Base-by-base conservation (phyloP, 2,329 filamentous ascomycete species). In the Ceratocystiopsis sp. region DNA sequence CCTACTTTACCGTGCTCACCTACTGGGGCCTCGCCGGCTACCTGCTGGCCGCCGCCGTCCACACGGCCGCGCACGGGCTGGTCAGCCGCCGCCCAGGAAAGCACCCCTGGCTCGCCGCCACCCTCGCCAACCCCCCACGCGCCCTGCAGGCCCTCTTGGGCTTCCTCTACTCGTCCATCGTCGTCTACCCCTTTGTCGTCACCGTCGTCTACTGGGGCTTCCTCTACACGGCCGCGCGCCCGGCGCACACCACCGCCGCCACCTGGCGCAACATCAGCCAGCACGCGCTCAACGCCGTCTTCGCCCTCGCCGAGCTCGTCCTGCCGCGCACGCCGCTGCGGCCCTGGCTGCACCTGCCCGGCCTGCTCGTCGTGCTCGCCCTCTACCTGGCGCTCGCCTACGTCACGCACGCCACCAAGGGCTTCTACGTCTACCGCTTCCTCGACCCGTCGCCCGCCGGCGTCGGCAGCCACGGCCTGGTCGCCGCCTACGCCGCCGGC, bases 11-110 rank as follows among this genome's bases (percentile, higher is more conserved):
- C 25, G 67, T 78, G 54, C 65, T 91, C 46, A 84, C 80, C 11
- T 91, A 80, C 67, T 91, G 82, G 82, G 83, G 83, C 2, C 62
- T 89, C 34, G 77, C 73, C 19, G 89, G 87, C 62, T 93, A 93
- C 66, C 79, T 80, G 57, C 66, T 77, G 45, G 63, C 78, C 53
- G 68, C 80, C 2, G 67, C 79, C 16, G 48, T 74, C 16, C 84
- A 93, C 63, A 85, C 81, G 7, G 62, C 74, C 42, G 69, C 67
- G 40, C 91, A 89, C 61, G 69, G 71, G 13, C 59, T 29, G 25
- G 25, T 29, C 7, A 2, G 6, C 25, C 25, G 25, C 25, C 4
- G 25, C 25, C 25, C 6, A 4, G 25, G 10, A 4, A 11, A 29
- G 62, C 37, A 62, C 61, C 25, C 68, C 71, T 38, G 55, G 57